Evolutionary conservation across 306 rosid genomes (phyloP).

Genomic region (Quercus gilva): DNA sequence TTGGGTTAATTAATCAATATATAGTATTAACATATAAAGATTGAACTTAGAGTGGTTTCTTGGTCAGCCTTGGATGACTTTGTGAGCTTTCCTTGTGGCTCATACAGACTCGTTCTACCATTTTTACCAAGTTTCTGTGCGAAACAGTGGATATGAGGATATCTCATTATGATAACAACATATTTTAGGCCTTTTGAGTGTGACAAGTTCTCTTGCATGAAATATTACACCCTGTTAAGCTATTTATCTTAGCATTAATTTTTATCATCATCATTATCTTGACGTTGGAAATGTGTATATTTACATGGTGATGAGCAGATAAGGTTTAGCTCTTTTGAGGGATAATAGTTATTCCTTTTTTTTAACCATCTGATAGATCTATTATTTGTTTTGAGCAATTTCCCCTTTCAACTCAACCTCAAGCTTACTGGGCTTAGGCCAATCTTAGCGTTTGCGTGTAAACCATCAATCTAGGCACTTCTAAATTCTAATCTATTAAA

Average conservation of each 20-base stretch:
- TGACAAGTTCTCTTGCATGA: too few species aligned
- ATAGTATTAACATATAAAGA: background rate
- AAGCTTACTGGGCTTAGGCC: background rate
- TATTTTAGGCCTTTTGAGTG: background rate
- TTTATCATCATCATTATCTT: background rate
- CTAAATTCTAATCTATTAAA: background rate
- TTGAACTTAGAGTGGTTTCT: background rate
- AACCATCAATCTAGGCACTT: background rate
- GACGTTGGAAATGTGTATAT: background rate
- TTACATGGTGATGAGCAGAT: background rate
- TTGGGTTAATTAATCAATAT: background rate
- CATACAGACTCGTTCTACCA: background rate
- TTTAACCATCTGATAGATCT: background rate
- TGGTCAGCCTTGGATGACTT: background rate
- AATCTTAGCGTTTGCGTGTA: background rate
- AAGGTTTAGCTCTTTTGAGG: background rate
- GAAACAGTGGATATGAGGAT: too few species aligned
- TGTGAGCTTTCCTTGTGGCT: background rate
- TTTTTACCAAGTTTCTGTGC: too few species aligned
- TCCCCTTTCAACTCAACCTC: background rate
- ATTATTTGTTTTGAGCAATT: background rate
- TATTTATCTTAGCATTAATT: too few species aligned
- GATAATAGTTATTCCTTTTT: background rate
- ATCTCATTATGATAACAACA: too few species aligned
- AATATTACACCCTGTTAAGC: too few species aligned